Evolutionary conservation across 1,139 yeast genomes (phyloP).

Genomic region (Hemisphaericaspora xylofermentans): DNA sequence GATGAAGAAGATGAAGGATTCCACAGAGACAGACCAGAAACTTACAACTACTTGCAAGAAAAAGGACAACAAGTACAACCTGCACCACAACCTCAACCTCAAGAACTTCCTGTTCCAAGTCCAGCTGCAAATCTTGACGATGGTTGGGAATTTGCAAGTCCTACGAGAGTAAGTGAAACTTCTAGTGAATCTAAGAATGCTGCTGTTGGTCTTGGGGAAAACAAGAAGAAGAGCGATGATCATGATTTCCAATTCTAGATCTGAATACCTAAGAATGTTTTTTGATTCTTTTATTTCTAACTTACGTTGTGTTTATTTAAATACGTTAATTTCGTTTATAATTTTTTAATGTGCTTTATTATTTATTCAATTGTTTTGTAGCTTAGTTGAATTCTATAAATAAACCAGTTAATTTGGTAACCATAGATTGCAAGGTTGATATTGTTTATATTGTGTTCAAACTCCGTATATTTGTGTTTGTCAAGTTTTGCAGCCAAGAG

Average conservation of each 20-base stretch:
- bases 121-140: background rate
- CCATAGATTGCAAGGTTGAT: no score
- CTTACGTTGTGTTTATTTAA: background rate
- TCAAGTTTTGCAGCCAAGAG: no score
- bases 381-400: no score
- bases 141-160: constrained; percentile 4
- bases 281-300: background rate
- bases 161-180: background rate
- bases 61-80: background rate
- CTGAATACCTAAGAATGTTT: background rate
- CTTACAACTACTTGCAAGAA: constrained; percentile 10
- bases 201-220: background rate
- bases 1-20: constrained; percentile 21
- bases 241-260: background rate
- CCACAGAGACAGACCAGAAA: constrained; percentile 17
- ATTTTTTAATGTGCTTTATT: no score
- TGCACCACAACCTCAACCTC: background rate
- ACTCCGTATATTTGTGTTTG: no score
- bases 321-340: no score
- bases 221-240: background rate
- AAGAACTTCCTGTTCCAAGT: no score
- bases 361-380: no score
- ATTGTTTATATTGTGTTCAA: no score
- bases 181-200: background rate
- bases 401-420: no score